Base-by-base conservation (phyloP, 805 yeast genomes). In the Millerozyma miso region DNA sequence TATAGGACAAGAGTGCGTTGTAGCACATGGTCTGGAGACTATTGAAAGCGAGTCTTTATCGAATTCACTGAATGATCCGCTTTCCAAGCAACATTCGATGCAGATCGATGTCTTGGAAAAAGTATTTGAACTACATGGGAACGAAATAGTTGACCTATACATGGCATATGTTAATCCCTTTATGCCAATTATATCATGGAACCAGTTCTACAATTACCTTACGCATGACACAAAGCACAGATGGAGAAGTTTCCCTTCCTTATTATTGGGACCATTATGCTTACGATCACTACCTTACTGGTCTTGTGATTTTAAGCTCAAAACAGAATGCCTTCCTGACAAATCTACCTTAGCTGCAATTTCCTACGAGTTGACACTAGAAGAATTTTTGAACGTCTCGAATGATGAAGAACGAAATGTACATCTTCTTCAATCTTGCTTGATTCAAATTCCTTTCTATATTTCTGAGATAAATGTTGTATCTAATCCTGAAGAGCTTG, bases 121-220 rank as follows among this genome's bases (percentile, higher is more conserved):
- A 7, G 10, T 23, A 23, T 23, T 7, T 10, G 10, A 23, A 7
- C 10, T 23, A 10, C 10, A 8, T 19, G 41, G 41, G 3, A 29
- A 39, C 15, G 33, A 29, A n/a, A 18, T 39, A 8, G 8, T 39
- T 31, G 33, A 33, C 3, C 31, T 39, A 19, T 39, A 31, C 19
- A 16, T 39, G 14, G 41, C 31, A 3, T 31, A 8, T 39, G 18
- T 39, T 16, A 39, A 39, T 32, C 41, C 41, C 6, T 39, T 39
- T 14, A 31, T 39, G 19, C 41, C 41, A 15, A 26, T 39, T 12
- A 39, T 39, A 10, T 37, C 40, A 2, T 29, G 40, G 34, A 37
- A 26, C 4, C 40, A 37, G 26, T 37, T 37, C 17, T 33, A 37
- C 13, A 15, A 4, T 23, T 29, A 23, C 16, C 26, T 26, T 15